Base-by-base conservation (phyloP, 768 basidiomycete genomes). In the Leccinum truebloodii region DNA sequence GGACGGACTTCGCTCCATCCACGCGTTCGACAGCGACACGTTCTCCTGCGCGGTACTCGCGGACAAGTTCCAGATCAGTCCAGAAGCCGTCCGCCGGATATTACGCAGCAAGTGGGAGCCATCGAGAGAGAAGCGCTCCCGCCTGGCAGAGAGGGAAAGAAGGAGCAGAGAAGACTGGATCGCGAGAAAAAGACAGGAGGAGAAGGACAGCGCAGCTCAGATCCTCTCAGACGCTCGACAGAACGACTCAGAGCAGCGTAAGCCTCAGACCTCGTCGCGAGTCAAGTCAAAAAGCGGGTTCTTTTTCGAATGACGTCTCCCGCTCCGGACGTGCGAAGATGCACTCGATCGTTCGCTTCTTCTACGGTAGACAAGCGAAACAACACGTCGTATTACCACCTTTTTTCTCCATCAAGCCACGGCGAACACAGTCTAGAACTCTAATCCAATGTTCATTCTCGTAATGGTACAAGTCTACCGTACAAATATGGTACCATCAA, bases 81-180 rank as follows among this genome's bases (percentile, higher is more conserved):
- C 88, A 37, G 93, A 95, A 77, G 90, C 88, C 10, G 87, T 94
- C 39, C 78, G 88, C 61, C 78, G 93, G 67, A 91, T 95, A 59
- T 72, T 94, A 67, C 87, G 85, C 76, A 89, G 88, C 73, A 84
- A 79, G 63, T 94, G 88, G 85, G 78, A 81, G 70, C 87, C 89
- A 26, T 75, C 80, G 54, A 75, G 71, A 65, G 86, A 84, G 74
- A 79, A 80, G 75, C 79, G 79, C 65, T 74, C 76, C 26, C 77
- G 76, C 65, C 63, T 85, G 62, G 79, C 78, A 59, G 79, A 80
- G 67, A 78, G 77, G 65, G 86, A 87, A 73, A 78, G 83, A 65
- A 69, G 74, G 67, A 67, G 68, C 57, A 79, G 77, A 67, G 75
- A 74, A 63, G 78, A 78, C 54, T 72, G 74, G 60, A 72, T 77